Percentiles rank a stretch among this genome's conserved stretches.
Conservation (phyloP, 805 yeast genomes). For the Metschnikowia cubensis region DNA sequence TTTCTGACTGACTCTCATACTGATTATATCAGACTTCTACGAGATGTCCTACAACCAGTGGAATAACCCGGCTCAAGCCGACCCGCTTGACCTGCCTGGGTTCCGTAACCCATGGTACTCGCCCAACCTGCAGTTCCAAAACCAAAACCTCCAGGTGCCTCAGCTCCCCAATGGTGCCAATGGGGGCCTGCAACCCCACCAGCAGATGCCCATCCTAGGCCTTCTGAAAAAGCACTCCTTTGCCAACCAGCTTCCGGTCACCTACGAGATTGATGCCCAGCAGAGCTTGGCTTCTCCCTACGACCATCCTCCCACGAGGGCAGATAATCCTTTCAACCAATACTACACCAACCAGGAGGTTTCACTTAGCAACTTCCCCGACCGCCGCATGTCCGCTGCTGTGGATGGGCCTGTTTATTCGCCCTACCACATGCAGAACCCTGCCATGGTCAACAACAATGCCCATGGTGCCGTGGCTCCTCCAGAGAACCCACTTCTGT, state of each 20-base stretch:
- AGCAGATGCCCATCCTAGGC: constrained; percentile 23
- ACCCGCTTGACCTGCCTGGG: constrained; percentile 21
- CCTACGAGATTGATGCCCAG: constrained; percentile 41
- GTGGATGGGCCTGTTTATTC: constrained; percentile 26
- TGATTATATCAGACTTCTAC: too few relatives aligned
- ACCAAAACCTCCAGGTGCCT: constrained; percentile 1
- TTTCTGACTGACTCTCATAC: too few relatives aligned
- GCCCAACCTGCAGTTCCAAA: constrained; percentile 15
- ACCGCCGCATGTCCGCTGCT: constrained; percentile 38
- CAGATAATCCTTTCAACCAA: constrained; percentile 43
- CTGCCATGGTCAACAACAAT: background rate
- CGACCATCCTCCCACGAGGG: constrained; percentile 43
- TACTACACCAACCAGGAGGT: constrained; percentile 40
- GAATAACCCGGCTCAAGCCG: background rate
- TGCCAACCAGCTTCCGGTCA: constrained; percentile 46
- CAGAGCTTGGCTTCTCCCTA: constrained; percentile 24
- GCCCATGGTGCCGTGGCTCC: constrained; percentile 3
- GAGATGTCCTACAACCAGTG: constrained; percentile 1
- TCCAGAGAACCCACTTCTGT: background rate
- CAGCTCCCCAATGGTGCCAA: background rate
- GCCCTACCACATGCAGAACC: constrained; percentile 12
- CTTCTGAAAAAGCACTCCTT: constrained; percentile 31
- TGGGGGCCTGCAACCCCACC: constrained; percentile 2
- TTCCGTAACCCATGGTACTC: constrained; percentile 45
- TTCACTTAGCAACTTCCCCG: constrained; percentile 22